phyloP scores from a whole-genome alignment of 306 rosid genomes.

The Carpinus viminea region DNA sequence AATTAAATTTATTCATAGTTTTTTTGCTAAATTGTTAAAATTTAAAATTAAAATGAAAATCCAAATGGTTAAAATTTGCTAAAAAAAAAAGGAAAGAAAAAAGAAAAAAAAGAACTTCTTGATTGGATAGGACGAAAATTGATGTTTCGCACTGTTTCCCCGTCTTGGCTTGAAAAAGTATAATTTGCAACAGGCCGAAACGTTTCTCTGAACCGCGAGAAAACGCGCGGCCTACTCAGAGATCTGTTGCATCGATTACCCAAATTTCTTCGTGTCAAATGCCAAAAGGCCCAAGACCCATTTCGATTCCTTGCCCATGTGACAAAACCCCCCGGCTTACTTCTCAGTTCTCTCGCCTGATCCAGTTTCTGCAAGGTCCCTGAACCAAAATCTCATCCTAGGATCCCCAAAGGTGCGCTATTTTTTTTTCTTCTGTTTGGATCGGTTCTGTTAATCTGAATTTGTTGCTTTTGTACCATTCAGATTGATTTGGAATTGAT shows the following conservation, averaged over 20 bases:
- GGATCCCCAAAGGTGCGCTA: not conserved
- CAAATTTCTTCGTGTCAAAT: not conserved
- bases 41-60: not conserved
- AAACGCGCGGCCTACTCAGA: not conserved
- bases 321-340: not conserved
- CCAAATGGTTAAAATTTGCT: not conserved
- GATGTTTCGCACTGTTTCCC: not conserved
- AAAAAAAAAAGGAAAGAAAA: too few relatives aligned
- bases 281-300: slow-evolving; percentile 8
- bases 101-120: too few relatives aligned
- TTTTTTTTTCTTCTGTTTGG: not conserved
- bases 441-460: slow-evolving; percentile 3
- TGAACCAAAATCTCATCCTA: not conserved
- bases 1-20: too few relatives aligned
- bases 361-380: not conserved
- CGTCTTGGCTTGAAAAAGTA: not conserved
- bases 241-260: not conserved
- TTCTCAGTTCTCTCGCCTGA: not conserved
- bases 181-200: not conserved
- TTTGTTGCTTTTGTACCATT: not conserved
- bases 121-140: not conserved
- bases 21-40: too few relatives aligned
- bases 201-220: not conserved
- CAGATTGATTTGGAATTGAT: not conserved
- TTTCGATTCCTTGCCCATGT: not conserved